These are phyloP conservation scores for Leccinum huronense DNA, from an alignment of 1,284 basidiomycete species.

Conservation along the genomic window DNA sequence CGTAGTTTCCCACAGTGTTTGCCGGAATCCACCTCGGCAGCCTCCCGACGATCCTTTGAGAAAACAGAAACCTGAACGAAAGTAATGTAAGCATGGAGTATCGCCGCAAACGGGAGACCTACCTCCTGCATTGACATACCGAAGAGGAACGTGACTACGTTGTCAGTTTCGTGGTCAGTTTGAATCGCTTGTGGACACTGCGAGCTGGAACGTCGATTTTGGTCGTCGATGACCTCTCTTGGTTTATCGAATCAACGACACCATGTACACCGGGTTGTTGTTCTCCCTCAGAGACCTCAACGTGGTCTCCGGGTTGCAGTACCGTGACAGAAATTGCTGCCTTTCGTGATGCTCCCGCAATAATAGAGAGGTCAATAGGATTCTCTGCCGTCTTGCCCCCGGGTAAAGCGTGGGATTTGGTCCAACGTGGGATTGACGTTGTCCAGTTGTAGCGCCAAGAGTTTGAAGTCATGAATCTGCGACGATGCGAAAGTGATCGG, in stretches of 20 bases:
- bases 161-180: slow-evolving; percentile 95
- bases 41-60: slow-evolving; percentile 95
- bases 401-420: slow-evolving; percentile 81
- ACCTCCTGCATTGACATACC: slow-evolving; percentile 96
- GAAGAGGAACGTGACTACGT: slow-evolving; percentile 95
- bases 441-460: slow-evolving; percentile 48
- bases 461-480: slow-evolving; percentile 49
- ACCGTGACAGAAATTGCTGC: slow-evolving; percentile 71
- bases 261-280: slow-evolving; percentile 41
- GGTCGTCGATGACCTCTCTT: slow-evolving; percentile 63
- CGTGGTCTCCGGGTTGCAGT: slow-evolving; percentile 95
- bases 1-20: slow-evolving; percentile 84
- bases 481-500: slow-evolving; percentile 93
- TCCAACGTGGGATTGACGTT: slow-evolving; percentile 95
- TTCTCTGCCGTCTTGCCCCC: slow-evolving; percentile 63
- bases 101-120: slow-evolving; percentile 12
- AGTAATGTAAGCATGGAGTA: slow-evolving; percentile 2
- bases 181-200: slow-evolving; percentile 93
- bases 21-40: slow-evolving; percentile 91
- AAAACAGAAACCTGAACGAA: slow-evolving; percentile 83
- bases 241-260: slow-evolving; percentile 84
- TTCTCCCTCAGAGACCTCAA: slow-evolving; percentile 97
- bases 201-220: slow-evolving; percentile 85
- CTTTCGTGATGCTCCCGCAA: slow-evolving; percentile 86
- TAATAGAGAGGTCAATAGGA: slow-evolving; percentile 75